Base-by-base conservation (phyloP, 2,329 filamentous ascomycete genomes). In the Fusarium transvaalense region DNA sequence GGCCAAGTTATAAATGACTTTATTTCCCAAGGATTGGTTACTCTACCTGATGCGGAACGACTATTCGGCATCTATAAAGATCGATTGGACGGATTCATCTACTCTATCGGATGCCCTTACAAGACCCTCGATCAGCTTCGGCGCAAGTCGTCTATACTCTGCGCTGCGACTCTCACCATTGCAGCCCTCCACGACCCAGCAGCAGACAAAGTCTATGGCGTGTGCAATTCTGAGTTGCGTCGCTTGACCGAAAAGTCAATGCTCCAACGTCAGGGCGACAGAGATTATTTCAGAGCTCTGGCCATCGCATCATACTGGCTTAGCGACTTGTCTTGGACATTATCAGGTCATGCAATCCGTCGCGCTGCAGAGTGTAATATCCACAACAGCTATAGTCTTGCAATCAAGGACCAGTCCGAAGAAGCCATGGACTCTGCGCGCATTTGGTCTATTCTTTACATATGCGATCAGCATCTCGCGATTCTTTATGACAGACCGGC, bases 401-500 rank as follows among this genome's bases (percentile, higher is more conserved):
- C 80, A 0, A 73, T 83, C 3, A 64, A 73, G 0, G 79, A 78
- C 6, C 75, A 77, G 13, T 78, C 76, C 3, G 78, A 81, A 31
- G 82, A 85, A 29, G 81, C 81, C 0, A 80, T 82, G 63, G 86
- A 89, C 60, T 82, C 84, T 37, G 82, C 88, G 3, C 81, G 88
- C 10, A 77, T 90, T 9, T 90, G 88, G 88, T 90, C 89, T 61
- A 76, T 87, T n/a, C 77, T 87, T 0, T 89, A 88, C 55, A 85
- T 89, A 4, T 89, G 86, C 68, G 87, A 89, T 39, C 86, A 88
- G 56, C 87, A 89, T 63, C 82, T 89, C 0, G 87, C 86, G 12
- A 89, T 88, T 17, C 78, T 88, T 0, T 89, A 89, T 43, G 86
- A 86, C 0, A 80, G 88, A 3, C 85, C 86, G 1, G 84, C 86